A percentile compares a stretch with the other conserved stretches of the same genome.
Evolutionary conservation across 768 basidiomycete genomes (phyloP).

Genomic region (Filobasidium wieringae): DNA sequence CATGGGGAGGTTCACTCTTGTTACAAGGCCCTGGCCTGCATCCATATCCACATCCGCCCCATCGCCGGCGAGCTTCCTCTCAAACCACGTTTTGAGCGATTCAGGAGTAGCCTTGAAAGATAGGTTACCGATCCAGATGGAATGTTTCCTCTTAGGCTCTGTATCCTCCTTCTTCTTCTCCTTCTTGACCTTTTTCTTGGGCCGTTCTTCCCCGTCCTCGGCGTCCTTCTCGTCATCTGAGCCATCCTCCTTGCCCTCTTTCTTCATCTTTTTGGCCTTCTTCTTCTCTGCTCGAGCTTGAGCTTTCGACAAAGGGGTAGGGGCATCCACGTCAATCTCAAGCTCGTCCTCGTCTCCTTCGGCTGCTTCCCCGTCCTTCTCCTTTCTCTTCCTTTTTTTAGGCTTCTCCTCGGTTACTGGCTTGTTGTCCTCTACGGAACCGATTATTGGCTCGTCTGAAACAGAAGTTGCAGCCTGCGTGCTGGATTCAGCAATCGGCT

Average conservation of each 20-base stretch:
- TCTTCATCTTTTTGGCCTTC: slow-evolving; percentile 19
- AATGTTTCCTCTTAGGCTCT: slow-evolving; percentile 56
- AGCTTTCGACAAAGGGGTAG: slow-evolving; percentile 30
- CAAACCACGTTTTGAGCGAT: slow-evolving; percentile 45
- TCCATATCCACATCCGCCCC: slow-evolving; percentile 9
- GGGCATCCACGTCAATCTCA: slow-evolving; percentile 33
- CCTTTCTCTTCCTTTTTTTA: slow-evolving; percentile 5
- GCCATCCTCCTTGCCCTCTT: slow-evolving; percentile 11
- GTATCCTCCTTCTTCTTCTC: slow-evolving; percentile 20
- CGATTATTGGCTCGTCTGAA: not conserved
- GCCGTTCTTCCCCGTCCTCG: not conserved
- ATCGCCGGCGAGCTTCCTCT: slow-evolving; percentile 7
- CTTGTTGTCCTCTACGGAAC: not conserved
- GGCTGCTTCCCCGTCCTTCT: not conserved
- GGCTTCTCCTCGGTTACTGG: not conserved
- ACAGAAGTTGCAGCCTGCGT: not conserved
- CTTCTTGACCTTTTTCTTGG: slow-evolving; percentile 42
- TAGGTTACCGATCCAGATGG: slow-evolving; percentile 92
- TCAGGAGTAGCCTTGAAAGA: slow-evolving; percentile 75
- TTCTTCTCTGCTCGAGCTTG: slow-evolving; percentile 32
- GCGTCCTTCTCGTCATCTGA: slow-evolving; percentile 7
- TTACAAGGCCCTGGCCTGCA: slow-evolving; percentile 15
- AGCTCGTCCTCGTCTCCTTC: slow-evolving; percentile 13
- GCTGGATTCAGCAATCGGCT: not conserved
- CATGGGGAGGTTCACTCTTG: slow-evolving; percentile 59